Evolutionary conservation across 2,329 filamentous ascomycete genomes (phyloP), one percentile per base, ranked within the genome.

Genomic region (Colletotrichum scovillei): DNA sequence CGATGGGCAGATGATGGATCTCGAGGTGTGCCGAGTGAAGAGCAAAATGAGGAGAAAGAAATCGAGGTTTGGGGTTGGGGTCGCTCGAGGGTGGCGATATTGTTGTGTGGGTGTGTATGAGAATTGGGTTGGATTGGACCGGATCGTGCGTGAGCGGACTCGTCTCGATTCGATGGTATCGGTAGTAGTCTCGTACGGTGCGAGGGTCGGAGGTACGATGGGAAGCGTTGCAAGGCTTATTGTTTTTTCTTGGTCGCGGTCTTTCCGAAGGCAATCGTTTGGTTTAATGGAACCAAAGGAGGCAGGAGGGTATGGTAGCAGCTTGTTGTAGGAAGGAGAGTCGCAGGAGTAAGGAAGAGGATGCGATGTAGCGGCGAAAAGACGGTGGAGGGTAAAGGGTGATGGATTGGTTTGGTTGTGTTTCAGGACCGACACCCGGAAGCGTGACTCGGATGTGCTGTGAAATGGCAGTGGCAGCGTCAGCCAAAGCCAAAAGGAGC

Each of bases 361-460:
- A 53, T 67, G 64, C n/a, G 30, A 30, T 46, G 53, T 52, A 69
- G 71, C 57, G 24, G 63, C 42, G 24, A 60, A 35, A 64, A 66
- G 62, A 64, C 19, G 63, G 46, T 30, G 63, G 63, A 73, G 53
- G 60, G 69, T 28, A 30, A 56, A 65, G 64, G 64, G 62, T 62
- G 71, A 70, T 62, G 60, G 67, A 62, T 24, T 67, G 62, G 63
- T 74, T 62, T 74, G 68, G 68, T 67, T 68, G 67, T 72, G 72
- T 72, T 74, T 74, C 72, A 72, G 72, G 68, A 74, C 72, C 72
- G 58, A 68, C 63, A 63, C 63, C 63, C 63, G 72, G 49, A 73
- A 73, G 71, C 71, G 71, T 73, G 71, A 73, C 71, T 71, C 71
- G 71, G 71, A 65, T 49, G 63, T 73, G 70, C 59, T 67, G 66